Percentiles rank a stretch among this genome's conserved stretches.
phyloP scores from a whole-genome alignment of 2,329 filamentous ascomycete genomes.

The Penicillium polonicum region DNA sequence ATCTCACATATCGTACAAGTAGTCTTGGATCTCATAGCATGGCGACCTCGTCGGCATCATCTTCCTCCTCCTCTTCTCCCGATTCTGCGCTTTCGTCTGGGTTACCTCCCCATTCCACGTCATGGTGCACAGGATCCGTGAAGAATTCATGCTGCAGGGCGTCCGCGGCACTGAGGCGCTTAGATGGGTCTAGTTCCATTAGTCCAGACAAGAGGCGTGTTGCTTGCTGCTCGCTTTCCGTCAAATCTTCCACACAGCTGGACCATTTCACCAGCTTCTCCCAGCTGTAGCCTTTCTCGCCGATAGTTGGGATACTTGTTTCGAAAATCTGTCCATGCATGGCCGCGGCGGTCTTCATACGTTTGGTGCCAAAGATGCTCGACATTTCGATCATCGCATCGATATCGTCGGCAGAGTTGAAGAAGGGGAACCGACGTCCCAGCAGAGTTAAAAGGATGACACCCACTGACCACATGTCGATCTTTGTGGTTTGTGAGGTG shows the following conservation, averaged over 20 bases:
- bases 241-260: conserved; percentile 68
- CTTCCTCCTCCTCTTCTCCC: conserved; percentile 34
- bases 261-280: conserved; percentile 97
- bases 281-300: conserved; percentile 77
- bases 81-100: conserved; percentile 39
- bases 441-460: conserved; percentile 97
- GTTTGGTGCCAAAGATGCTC: conserved; percentile 82
- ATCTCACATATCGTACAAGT: conserved; percentile 24
- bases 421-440: conserved; percentile 91
- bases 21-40: conserved; percentile 32
- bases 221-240: conserved; percentile 47
- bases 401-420: conserved; percentile 97
- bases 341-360: conserved; percentile 78
- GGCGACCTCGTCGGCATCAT: conserved; percentile 41
- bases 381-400: conserved; percentile 97
- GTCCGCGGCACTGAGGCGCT: conserved; percentile 44
- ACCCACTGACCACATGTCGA: conserved; percentile 95
- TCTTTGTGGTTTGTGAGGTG: conserved; percentile 87
- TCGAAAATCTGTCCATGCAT: conserved; percentile 91
- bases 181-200: conserved; percentile 46
- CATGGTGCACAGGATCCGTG: conserved; percentile 40
- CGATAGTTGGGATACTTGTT: conserved; percentile 87
- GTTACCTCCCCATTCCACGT: conserved; percentile 42
- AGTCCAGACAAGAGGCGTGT: conserved; percentile 44
- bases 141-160: conserved; percentile 49